phyloP scores from a whole-genome alignment of 2,329 filamentous ascomycete species.

The Monilinia fructicola region DNA sequence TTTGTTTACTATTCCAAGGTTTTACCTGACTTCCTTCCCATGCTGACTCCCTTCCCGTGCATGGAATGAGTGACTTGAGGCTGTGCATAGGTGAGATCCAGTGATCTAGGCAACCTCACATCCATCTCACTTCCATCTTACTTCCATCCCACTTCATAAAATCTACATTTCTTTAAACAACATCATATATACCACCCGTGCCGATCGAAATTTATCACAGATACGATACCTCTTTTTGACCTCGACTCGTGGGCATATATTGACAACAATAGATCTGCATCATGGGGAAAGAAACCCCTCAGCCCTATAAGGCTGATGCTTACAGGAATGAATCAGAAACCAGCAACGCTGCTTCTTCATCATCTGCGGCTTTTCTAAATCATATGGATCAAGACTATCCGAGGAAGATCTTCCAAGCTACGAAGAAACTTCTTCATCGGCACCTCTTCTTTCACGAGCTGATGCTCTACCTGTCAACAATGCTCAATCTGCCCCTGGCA shows the following conservation, averaged over 20 bases:
- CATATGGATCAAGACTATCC: constrained; percentile 29
- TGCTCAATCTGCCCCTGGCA: constrained; percentile 1
- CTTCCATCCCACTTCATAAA: background rate
- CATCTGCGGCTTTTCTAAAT: constrained; percentile 31
- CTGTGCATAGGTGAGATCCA: background rate
- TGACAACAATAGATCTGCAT: background rate
- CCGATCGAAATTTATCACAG: background rate
- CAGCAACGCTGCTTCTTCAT: constrained; percentile 26
- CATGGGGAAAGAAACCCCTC: constrained; percentile 21
- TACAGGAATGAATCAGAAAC: background rate
- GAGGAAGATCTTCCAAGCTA: constrained; percentile 31
- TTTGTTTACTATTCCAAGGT: no score
- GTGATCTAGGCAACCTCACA: background rate
- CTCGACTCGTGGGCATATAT: background rate
- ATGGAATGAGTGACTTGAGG: background rate
- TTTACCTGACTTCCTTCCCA: no score
- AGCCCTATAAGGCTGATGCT: constrained; percentile 12
- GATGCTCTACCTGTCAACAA: background rate
- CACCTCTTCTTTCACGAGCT: constrained; percentile 11
- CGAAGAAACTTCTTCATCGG: constrained; percentile 24
- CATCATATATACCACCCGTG: background rate
- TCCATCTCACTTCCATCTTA: background rate
- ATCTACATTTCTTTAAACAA: background rate
- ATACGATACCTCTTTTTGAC: background rate
- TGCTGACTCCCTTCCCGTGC: no score